Percentiles rank a stretch among this genome's conserved stretches.
phyloP scores from a whole-genome alignment of 2,329 filamentous ascomycete genomes.

The Coleophoma crateriformis region DNA sequence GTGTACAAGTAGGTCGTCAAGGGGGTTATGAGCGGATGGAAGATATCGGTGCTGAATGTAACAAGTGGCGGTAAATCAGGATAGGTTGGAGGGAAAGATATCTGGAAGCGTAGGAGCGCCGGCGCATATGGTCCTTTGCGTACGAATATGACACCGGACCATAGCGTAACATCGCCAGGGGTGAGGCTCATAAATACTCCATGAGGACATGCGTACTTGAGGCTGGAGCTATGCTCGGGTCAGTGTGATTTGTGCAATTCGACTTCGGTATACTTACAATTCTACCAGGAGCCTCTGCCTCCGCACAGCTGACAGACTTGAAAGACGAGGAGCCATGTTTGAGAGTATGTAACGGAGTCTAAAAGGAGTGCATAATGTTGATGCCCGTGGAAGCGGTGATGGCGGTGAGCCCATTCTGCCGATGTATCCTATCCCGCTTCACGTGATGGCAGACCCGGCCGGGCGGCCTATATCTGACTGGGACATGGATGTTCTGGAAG shows the following conservation, averaged over 20 bases:
- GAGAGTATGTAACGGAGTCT: constrained; percentile 10
- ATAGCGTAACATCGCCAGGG: constrained; percentile 73
- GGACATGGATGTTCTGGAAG: no score
- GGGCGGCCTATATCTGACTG: no score
- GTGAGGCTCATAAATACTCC: constrained; percentile 84
- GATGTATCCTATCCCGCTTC: not conserved
- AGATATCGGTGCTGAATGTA: constrained; percentile 87
- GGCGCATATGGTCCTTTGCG: constrained; percentile 90
- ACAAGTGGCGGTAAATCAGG: constrained; percentile 76
- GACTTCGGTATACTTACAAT: constrained; percentile 16
- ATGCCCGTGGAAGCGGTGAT: not conserved
- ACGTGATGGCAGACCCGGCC: no score
- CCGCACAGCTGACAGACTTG: constrained; percentile 22
- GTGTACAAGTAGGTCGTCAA: constrained; percentile 94
- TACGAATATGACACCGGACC: constrained; percentile 90
- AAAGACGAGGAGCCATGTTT: constrained; percentile 12
- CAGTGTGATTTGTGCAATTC: constrained; percentile 3
- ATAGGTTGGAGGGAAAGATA: constrained; percentile 79
- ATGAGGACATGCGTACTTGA: constrained; percentile 77
- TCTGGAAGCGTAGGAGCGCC: constrained; percentile 82
- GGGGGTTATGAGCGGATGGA: constrained; percentile 88
- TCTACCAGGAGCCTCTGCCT: constrained; percentile 26
- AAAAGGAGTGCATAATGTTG: not conserved
- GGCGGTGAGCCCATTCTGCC: not conserved
- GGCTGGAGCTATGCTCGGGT: constrained; percentile 56